Evolutionary conservation across 2,329 filamentous ascomycete species (phyloP).

Genomic region (Neopestalotiopsis clavispora): DNA sequence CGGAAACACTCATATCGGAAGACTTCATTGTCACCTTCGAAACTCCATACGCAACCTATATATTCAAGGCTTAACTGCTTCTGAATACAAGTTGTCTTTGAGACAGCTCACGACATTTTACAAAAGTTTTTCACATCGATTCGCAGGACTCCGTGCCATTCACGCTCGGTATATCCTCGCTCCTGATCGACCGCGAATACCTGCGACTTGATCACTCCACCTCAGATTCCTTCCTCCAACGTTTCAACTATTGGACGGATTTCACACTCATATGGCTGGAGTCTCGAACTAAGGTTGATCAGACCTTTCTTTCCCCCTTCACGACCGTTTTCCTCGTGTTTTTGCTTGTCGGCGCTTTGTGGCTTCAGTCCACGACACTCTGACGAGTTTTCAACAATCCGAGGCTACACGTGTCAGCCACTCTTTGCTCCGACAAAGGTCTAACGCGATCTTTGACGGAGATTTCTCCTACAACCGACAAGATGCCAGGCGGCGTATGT

Average conservation of each 20-base stretch:
- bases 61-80: conserved; percentile 15
- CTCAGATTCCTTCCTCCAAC: background rate
- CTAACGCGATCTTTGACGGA: conserved; percentile 33
- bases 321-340: background rate
- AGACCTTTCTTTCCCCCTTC: conserved; percentile 13
- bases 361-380: conserved; percentile 29
- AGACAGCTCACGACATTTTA: background rate
- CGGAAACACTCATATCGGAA: conserved; percentile 8
- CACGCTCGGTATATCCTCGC: background rate
- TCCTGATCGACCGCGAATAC: background rate
- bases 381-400: conserved; percentile 36
- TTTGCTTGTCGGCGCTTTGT: conserved; percentile 28
- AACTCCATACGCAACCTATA: background rate
- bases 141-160: background rate
- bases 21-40: conserved; percentile 18
- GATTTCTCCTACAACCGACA: conserved; percentile 40
- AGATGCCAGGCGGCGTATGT: conserved; percentile 82
- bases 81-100: conserved; percentile 8
- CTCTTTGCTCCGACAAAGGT: conserved; percentile 34
- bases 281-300: conserved; percentile 14
- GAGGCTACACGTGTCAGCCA: conserved; percentile 40
- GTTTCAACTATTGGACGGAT: conserved; percentile 5
- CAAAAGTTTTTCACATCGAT: too few relatives aligned
- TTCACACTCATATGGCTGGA: conserved; percentile 18
- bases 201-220: background rate